phyloP scores from a whole-genome alignment of 1,284 basidiomycete genomes.

The Termitomyces sp. region DNA sequence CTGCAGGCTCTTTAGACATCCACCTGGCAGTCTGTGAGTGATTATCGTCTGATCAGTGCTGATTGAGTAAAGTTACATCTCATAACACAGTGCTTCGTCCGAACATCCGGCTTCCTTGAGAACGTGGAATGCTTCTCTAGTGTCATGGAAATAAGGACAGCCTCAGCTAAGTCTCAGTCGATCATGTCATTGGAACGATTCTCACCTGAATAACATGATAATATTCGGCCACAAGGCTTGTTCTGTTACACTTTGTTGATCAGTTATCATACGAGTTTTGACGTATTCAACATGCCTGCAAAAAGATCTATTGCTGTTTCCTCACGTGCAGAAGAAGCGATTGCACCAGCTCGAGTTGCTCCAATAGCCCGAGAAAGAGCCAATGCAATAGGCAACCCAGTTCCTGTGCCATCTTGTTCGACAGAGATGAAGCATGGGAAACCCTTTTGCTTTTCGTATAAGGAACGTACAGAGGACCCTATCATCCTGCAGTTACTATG shows the following conservation, averaged over 20 bases:
- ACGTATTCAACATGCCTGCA: slow-evolving; percentile 29
- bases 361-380: slow-evolving; percentile 55
- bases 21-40: slow-evolving; percentile 37
- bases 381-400: slow-evolving; percentile 41
- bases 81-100: slow-evolving; percentile 62
- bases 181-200: neutral
- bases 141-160: neutral
- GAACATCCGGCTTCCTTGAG: slow-evolving; percentile 64
- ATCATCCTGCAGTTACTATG: slow-evolving; percentile 43
- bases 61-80: slow-evolving; percentile 40
- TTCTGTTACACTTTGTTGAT: slow-evolving; percentile 26
- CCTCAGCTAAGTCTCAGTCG: neutral
- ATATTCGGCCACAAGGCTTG: slow-evolving; percentile 67
- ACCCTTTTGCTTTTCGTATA: slow-evolving; percentile 55
- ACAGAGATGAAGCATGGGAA: slow-evolving; percentile 65
- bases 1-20: slow-evolving; percentile 72
- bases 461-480: slow-evolving; percentile 56
- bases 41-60: neutral
- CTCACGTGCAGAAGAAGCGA: slow-evolving; percentile 57
- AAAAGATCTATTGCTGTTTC: slow-evolving; percentile 65
- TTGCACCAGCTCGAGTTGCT: slow-evolving; percentile 62
- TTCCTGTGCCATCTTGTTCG: slow-evolving; percentile 55
- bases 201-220: slow-evolving; percentile 56
- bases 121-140: slow-evolving; percentile 54
- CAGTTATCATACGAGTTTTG: neutral